phyloP scores from a whole-genome alignment of 495 filamentous ascomycete genomes.

The Hypoxylon subgilvum region DNA sequence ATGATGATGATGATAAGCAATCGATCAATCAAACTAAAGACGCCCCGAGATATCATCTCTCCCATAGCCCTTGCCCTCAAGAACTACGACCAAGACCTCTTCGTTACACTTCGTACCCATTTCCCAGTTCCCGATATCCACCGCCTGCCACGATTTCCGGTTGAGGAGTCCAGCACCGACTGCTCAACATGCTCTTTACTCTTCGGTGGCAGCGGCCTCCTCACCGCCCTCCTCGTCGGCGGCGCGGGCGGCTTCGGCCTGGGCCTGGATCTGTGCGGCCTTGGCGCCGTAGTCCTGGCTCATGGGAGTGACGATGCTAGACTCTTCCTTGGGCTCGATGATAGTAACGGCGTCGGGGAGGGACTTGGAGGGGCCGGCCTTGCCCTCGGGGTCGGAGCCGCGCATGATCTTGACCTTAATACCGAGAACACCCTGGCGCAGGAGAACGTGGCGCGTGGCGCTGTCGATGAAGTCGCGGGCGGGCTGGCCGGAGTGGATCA shows the following conservation, averaged over 20 bases:
- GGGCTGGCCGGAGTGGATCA: slow-evolving; percentile 99
- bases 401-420: slow-evolving; percentile 99
- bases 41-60: slow-evolving; percentile 33
- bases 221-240: slow-evolving; percentile 69
- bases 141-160: slow-evolving; percentile 17
- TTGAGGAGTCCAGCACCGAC: slow-evolving; percentile 46
- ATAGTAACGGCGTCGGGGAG: slow-evolving; percentile 98
- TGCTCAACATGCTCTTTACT: slow-evolving; percentile 54
- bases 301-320: slow-evolving; percentile 87
- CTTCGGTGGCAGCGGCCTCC: slow-evolving; percentile 57
- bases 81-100: slow-evolving; percentile 1
- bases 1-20: slow-evolving; percentile 22
- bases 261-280: slow-evolving; percentile 80
- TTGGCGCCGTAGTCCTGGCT: slow-evolving; percentile 98
- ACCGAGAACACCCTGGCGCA: slow-evolving; percentile 98
- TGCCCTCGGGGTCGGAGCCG: slow-evolving; percentile 98
- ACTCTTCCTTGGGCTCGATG: slow-evolving; percentile 99
- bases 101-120: slow-evolving; percentile 18
- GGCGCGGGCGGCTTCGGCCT: slow-evolving; percentile 66
- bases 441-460: slow-evolving; percentile 97
- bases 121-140: slow-evolving; percentile 4
- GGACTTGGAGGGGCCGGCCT: slow-evolving; percentile 93
- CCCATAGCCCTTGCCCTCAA: slow-evolving; percentile 18
- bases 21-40: slow-evolving; percentile 29
- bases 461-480: slow-evolving; percentile 99